phyloP scores from a whole-genome alignment of 345 rosid genomes.

The Populus alba region DNA sequence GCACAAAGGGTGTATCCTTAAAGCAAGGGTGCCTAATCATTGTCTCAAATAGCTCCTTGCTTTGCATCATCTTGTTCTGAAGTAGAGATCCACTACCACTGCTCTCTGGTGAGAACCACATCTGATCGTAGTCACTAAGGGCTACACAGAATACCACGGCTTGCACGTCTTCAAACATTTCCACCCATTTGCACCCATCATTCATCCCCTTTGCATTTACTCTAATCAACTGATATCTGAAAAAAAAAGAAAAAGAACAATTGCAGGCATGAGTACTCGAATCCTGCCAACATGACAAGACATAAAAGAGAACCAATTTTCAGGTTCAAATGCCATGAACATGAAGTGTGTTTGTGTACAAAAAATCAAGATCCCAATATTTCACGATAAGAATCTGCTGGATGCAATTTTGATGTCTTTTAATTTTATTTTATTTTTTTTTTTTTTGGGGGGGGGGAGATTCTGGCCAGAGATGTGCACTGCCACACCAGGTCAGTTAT shows the following conservation, averaged over 20 bases:
- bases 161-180: conserved; percentile 95
- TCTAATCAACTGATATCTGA: conserved; percentile 89
- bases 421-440: too few species aligned
- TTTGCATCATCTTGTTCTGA: conserved; percentile 81
- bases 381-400: background rate
- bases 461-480: background rate
- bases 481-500: background rate
- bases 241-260: background rate
- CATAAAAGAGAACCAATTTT: background rate
- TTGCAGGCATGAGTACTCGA: background rate
- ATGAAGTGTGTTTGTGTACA: background rate
- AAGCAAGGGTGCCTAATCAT: conserved; percentile 86
- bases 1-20: conserved; percentile 69
- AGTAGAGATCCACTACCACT: conserved; percentile 50
- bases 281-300: background rate
- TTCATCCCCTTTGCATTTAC: conserved; percentile 89
- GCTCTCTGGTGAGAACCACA: conserved; percentile 45
- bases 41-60: conserved; percentile 82
- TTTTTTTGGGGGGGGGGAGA: too few species aligned
- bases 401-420: too few species aligned
- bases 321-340: background rate
- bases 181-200: conserved; percentile 98
- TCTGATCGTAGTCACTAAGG: conserved; percentile 82
- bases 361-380: background rate
- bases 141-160: conserved; percentile 81